Evolutionary conservation across 1,139 yeast species (phyloP).

Genomic region (Candida gigantensis): DNA sequence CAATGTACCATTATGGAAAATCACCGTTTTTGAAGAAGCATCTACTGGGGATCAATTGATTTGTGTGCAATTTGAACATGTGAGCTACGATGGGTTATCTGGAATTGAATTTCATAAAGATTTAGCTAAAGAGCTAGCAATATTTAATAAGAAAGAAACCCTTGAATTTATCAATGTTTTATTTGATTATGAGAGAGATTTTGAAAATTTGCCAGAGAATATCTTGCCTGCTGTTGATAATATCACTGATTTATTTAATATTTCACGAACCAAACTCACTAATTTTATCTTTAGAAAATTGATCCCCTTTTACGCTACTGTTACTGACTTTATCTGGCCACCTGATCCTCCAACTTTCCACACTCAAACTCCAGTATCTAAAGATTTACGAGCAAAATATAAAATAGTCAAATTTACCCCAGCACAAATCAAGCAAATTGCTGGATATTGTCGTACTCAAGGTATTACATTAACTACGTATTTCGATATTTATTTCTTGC

Average conservation of each 20-base stretch:
- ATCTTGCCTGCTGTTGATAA: conserved; percentile 14
- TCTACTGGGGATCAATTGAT: conserved; percentile 22
- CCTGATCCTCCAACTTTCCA: conserved; percentile 17
- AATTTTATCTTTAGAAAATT: conserved; percentile 10
- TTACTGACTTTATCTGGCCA: conserved; percentile 12
- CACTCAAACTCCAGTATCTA: conserved; percentile 14
- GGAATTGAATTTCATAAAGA: conserved; percentile 35
- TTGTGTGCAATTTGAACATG: conserved; percentile 34
- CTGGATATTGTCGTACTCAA: conserved; percentile 19
- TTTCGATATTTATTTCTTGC: conserved; percentile 21
- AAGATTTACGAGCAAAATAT: conserved; percentile 16
- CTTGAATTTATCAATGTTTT: conserved; percentile 8
- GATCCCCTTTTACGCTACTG: conserved; percentile 11
- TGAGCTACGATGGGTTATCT: conserved; percentile 37
- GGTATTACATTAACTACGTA: conserved; percentile 30
- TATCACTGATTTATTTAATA: conserved; percentile 17
- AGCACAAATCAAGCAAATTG: conserved; percentile 14
- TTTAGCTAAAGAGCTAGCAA: conserved; percentile 20
- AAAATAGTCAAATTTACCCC: conserved; percentile 19
- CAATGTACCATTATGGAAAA: conserved; percentile 33
- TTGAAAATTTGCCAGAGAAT: conserved; percentile 11
- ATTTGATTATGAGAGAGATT: conserved; percentile 14
- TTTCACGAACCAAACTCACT: conserved; percentile 8
- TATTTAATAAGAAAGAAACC: too few relatives aligned
- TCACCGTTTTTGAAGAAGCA: conserved; percentile 23